phyloP scores from a whole-genome alignment of 306 rosid genomes.

The Pterocarpus santalinus region DNA sequence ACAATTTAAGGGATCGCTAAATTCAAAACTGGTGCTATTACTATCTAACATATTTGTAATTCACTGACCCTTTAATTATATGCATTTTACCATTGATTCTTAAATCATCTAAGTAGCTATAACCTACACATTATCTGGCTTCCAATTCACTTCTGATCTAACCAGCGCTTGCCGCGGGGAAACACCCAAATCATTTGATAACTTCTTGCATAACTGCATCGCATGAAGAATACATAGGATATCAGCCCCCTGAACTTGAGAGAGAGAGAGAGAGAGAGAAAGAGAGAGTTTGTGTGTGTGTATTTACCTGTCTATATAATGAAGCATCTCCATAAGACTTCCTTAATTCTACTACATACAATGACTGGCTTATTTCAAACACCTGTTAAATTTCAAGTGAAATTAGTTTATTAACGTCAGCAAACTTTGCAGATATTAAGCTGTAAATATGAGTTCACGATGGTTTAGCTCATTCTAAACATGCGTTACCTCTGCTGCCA shows the following conservation, averaged over 20 bases:
- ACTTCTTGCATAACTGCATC: slow-evolving; percentile 79
- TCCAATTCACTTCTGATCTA: slow-evolving; percentile 48
- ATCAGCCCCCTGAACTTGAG: slow-evolving; percentile 19
- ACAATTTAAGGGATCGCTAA: neutral
- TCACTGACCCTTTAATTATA: neutral
- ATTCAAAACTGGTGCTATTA: slow-evolving; percentile 27
- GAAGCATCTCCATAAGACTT: slow-evolving; percentile 83
- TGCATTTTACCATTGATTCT: slow-evolving; percentile 22
- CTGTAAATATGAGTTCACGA: neutral
- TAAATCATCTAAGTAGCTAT: slow-evolving; percentile 3
- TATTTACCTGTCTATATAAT: slow-evolving; percentile 76
- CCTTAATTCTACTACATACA: slow-evolving; percentile 79
- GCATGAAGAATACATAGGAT: slow-evolving; percentile 7
- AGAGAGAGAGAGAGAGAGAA: neutral
- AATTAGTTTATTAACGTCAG: slow-evolving; percentile 13
- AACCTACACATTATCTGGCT: neutral
- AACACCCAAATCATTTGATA: slow-evolving; percentile 76
- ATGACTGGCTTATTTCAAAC: slow-evolving; percentile 79
- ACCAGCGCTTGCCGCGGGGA: slow-evolving; percentile 55
- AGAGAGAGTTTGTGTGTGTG: neutral
- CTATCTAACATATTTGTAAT: neutral
- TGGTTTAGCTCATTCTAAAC: slow-evolving; percentile 10
- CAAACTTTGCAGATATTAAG: slow-evolving; percentile 28
- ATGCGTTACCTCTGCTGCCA: slow-evolving; percentile 74
- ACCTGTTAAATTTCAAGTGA: slow-evolving; percentile 57